Evolutionary conservation across 306 rosid species (phyloP).

Genomic region (Quercus suber): DNA sequence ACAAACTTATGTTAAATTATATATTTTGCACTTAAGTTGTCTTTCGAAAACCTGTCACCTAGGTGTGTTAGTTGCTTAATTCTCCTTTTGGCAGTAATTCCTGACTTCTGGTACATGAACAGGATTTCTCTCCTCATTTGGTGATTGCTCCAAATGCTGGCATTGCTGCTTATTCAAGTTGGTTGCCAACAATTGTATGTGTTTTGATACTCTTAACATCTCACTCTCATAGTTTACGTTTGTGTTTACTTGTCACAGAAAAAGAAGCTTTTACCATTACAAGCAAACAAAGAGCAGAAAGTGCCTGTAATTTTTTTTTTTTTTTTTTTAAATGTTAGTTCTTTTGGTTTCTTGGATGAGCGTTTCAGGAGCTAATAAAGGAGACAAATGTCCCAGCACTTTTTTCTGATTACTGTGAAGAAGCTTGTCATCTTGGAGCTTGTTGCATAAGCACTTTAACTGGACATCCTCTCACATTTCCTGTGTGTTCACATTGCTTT

Average conservation of each 20-base stretch:
- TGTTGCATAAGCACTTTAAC: slow-evolving; percentile 56
- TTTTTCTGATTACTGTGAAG: slow-evolving; percentile 89
- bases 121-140: slow-evolving; percentile 68
- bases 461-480: slow-evolving; percentile 46
- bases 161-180: slow-evolving; percentile 84
- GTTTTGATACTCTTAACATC: slow-evolving; percentile 6
- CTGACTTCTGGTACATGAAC: slow-evolving; percentile 3
- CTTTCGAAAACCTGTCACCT: neutral
- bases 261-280: neutral
- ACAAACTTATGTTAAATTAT: neutral
- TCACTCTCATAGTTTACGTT: neutral
- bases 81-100: slow-evolving; percentile 5
- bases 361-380: slow-evolving; percentile 58
- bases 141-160: slow-evolving; percentile 90
- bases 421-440: slow-evolving; percentile 93
- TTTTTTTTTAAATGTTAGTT: neutral
- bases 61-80: neutral
- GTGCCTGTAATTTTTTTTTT: neutral
- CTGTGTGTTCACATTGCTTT: slow-evolving; percentile 40
- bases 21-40: neutral
- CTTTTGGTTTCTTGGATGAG: slow-evolving; percentile 8
- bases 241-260: neutral
- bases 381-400: slow-evolving; percentile 56
- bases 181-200: slow-evolving; percentile 81
- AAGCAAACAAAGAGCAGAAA: neutral